Base-by-base conservation (phyloP, 73 alveolate species). In the Tetrahymena malaccensis region DNA sequence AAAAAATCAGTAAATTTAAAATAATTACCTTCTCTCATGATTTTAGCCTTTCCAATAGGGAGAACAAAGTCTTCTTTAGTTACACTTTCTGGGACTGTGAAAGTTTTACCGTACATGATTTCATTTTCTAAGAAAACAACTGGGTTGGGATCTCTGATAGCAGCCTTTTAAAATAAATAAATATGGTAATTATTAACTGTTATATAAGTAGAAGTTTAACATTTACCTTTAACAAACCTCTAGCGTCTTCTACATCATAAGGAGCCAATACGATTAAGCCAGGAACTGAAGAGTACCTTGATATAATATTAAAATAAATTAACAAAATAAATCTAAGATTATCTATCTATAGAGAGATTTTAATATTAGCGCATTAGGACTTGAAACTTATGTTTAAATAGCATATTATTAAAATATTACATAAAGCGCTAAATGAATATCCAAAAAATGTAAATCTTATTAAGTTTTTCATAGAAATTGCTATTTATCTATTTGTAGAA, bases 241-340 rank as follows among this genome's bases (percentile, higher is more conserved):
- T 96, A 38, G 96, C 94, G 94, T 98, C 99, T 43, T 97, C 99
- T 35, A 97, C 98, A 50, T 97, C 97, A 96, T 96, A 98, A 35
- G 99, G 99, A 43, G 98, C 95, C 19, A 98, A 95, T 22, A 98
- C 99, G 93, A 97, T 98, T 34, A 98, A 96, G 10, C 99, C 99
- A 84, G 99, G 99, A 43, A 96, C 96, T 35, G 97, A 96, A 50
- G 98, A 94, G 94, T 98, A 98, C 89, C 89, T 70, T 22, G 25
- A 70, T 19, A 70, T 70, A 22, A 25, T 25, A 22, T 27, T 25
- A 70, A 70, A 70, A 31, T 27, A 70, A 70, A 12, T 70, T 9
- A 70, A 5, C 16, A 19, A 10, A 50, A 21, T 50, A 21, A 27
- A 2, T 50, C 27, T 19, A 50, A 6, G 37, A 19, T 70, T 25